Evolutionary conservation across 176 grass and related monocot species (phyloP), one percentile per base, ranked within the genome.

Genomic region (Carex myosuroides): DNA sequence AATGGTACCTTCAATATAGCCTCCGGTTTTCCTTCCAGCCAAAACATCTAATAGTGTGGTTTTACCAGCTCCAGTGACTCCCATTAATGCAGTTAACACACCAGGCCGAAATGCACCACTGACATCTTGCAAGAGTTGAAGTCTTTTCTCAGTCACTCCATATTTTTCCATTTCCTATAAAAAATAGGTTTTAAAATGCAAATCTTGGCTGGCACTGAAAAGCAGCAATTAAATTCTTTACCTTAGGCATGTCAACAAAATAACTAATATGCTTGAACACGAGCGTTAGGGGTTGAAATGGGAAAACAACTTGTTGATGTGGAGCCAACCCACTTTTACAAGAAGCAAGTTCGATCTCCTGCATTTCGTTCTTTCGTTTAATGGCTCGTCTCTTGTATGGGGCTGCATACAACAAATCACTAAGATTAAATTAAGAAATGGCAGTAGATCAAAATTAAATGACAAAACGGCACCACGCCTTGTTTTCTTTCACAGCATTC

Each of bases 61-160:
- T 84, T 98, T 98, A 55, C 95, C 95, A 80, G 95, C 95, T 52
- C 95, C 95, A 55, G 95, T 98, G 57, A 98, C 79, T 41, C 95
- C 95, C 95, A 98, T 98, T 58, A 98, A 75, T 83, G 92, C 95
- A 86, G 91, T 98, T 90, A 98, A 81, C n/a, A 98, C 88, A 75
- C 95, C 92, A 58, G 95, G 92, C 80, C 83, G 89, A 79, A 98
- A 93, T 33, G 85, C 90, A 76, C 95, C 95, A 76, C 87, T 94
- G 60, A 91, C 89, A 71, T 93, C 89, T 82, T 84, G 84, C 79
- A 98, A 89, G 39, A 98, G 67, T 84, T 98, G 95, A 86, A 98
- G 92, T 68, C 87, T 98, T 79, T 93, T 94, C 53, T 94, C 86
- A 3, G 83, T 90, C 75, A 90, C 86, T 88, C 88, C 91, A 89